phyloP scores from a whole-genome alignment of 352 stramenopile species.

The Saprolegnia diclina region DNA sequence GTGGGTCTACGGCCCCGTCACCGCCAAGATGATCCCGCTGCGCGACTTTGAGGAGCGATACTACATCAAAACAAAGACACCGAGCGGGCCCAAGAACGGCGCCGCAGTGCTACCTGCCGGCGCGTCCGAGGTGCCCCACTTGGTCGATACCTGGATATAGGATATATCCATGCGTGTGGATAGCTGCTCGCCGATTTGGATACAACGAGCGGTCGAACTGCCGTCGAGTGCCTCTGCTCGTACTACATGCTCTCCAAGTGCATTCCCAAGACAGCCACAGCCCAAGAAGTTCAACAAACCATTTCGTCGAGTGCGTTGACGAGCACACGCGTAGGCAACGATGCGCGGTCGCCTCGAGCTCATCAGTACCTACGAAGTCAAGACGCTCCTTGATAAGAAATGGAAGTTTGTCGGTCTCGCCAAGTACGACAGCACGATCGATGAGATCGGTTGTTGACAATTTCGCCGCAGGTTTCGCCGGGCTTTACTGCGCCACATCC shows the following conservation, averaged over 20 bases:
- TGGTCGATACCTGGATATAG: background rate
- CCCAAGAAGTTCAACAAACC: background rate
- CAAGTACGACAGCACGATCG: conserved; percentile 25
- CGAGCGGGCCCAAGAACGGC: background rate
- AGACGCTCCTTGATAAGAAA: conserved; percentile 50
- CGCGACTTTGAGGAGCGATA: conserved; percentile 45
- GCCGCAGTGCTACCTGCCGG: background rate
- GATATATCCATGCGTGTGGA: background rate
- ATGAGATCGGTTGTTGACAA: background rate
- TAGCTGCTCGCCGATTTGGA: background rate
- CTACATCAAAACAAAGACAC: background rate
- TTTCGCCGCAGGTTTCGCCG: conserved; percentile 22
- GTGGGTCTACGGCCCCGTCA: conserved; percentile 57
- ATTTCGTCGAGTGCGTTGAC: background rate
- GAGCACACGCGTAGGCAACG: conserved; percentile 29
- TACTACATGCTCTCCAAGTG: conserved; percentile 37
- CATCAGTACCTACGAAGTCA: conserved; percentile 48
- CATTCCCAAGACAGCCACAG: conserved; percentile 29
- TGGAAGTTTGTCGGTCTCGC: conserved; percentile 63
- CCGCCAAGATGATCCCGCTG: conserved; percentile 44
- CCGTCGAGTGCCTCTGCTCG: conserved; percentile 55
- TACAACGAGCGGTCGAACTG: conserved; percentile 29
- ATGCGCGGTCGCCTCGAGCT: conserved; percentile 46
- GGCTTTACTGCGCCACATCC: conserved; percentile 29
- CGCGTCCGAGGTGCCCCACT: no score